phyloP scores from a whole-genome alignment of 202 grass and related monocot genomes.

The Bolboschoenoplectus hybrid region DNA sequence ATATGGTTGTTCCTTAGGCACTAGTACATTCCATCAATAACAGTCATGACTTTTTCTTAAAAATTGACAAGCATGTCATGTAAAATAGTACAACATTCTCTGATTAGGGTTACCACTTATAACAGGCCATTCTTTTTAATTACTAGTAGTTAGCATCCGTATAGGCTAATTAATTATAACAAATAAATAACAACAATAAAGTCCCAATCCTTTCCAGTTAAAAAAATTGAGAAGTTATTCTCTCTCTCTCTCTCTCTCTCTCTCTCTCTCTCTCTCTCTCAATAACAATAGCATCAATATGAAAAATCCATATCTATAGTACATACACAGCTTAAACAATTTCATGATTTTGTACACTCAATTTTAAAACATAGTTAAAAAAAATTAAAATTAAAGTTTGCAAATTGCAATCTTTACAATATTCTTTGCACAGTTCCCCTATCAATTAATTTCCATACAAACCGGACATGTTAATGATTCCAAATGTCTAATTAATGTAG shows the following conservation, averaged over 20 bases:
- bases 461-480: background rate
- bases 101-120: background rate
- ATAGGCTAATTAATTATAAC: background rate
- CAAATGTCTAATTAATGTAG: background rate
- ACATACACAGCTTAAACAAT: background rate
- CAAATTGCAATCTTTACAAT: background rate
- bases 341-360: background rate
- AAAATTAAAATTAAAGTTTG: background rate
- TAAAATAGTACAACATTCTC: slow-evolving; percentile 25
- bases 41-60: background rate
- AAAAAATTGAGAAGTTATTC: background rate
- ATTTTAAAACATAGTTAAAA: background rate
- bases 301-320: background rate
- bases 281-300: background rate
- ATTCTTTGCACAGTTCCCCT: background rate
- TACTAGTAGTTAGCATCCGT: background rate
- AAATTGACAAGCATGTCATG: slow-evolving; percentile 27
- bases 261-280: background rate
- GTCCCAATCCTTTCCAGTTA: background rate
- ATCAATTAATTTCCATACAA: slow-evolving; percentile 3
- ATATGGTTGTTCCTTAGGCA: background rate
- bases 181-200: background rate
- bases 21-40: slow-evolving; percentile 20
- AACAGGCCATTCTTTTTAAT: background rate
- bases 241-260: background rate